Evolutionary conservation across 306 rosid genomes (phyloP), one percentile per base, ranked within the genome.

Genomic region (Casuarina equisetifolia): DNA sequence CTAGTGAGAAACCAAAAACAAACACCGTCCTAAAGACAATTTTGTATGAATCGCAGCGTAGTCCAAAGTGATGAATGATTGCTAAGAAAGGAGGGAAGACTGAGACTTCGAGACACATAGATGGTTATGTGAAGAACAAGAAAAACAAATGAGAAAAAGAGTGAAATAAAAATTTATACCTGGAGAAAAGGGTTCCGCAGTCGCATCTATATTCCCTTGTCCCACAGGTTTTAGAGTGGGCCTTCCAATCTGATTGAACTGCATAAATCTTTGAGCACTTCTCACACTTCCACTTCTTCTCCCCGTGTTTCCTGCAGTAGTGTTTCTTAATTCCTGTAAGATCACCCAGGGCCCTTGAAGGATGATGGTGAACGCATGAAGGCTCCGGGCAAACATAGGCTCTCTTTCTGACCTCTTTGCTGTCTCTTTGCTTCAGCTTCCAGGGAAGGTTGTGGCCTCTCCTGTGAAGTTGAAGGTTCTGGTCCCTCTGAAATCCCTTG

Each of bases 211-310:
- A 96, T 78, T 96, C 99, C 80, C 97, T 84, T 44, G 99, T 96
- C 59, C 99, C 99, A 82, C 99, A 96, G 32, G 94, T 91, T 83
- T 96, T 96, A 51, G 94, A 85, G 84, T 96, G 99, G 86, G 99
- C 98, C 79, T 90, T 96, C 98, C 99, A 96, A 82, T 96, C 99
- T 17, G 99, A 96, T 75, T 91, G 94, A 84, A 96, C 99, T 0
- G 99, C 98, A 72, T 96, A 96, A 74, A 93, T 81, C 92, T 93
- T 96, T 3, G 93, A 90, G 84, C 99, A 96, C 82, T 91, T 96
- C 1, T 90, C 94, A 83, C 99, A 96, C 84, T 93, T 96, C 99
- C 99, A 96, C 80, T 96, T 96, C 84, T 96, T 93, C 92, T 96
- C 99, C 4, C 99, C 97, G 73, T 96, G 99, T 74, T 96, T 96